Evolutionary conservation across 306 rosid genomes (phyloP).

Genomic region (Pterocarpus macrocarpus): DNA sequence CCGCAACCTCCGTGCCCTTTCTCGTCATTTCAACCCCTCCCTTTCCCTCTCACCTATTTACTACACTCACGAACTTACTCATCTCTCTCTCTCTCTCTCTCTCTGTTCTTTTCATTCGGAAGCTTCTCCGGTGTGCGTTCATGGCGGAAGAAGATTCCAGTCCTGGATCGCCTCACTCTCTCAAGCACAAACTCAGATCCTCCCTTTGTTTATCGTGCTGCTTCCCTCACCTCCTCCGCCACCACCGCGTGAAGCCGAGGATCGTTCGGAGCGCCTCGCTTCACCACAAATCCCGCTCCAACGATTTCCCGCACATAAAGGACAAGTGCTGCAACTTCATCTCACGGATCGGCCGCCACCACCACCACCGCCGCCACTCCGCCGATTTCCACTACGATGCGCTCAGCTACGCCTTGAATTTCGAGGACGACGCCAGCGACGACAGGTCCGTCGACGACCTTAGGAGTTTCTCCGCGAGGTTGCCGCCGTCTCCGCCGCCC

Average conservation of each 20-base stretch:
- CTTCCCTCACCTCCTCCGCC: constrained; percentile 45
- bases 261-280: constrained; percentile 54
- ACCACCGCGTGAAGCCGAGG: constrained; percentile 45
- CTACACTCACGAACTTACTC: neutral
- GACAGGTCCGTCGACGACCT: constrained; percentile 49
- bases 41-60: constrained; percentile 30
- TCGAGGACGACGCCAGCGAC: constrained; percentile 62
- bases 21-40: constrained; percentile 39
- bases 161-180: constrained; percentile 50
- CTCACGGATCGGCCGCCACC: constrained; percentile 55
- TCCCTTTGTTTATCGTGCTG: constrained; percentile 58
- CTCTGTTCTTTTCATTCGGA: neutral
- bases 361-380: constrained; percentile 63
- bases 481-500: constrained; percentile 57
- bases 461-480: constrained; percentile 61
- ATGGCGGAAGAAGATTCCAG: constrained; percentile 50
- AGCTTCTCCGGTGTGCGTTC: constrained; percentile 3
- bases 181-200: constrained; percentile 54
- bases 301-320: constrained; percentile 51
- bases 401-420: constrained; percentile 71
- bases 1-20: constrained; percentile 42
- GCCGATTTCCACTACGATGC: constrained; percentile 79
- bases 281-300: constrained; percentile 49
- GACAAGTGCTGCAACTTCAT: constrained; percentile 63
- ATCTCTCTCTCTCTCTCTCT: neutral